Percentiles rank a stretch among this genome's conserved stretches.
Conservation (phyloP, 2,329 filamentous ascomycete genomes). For the Alternaria sp. region DNA sequence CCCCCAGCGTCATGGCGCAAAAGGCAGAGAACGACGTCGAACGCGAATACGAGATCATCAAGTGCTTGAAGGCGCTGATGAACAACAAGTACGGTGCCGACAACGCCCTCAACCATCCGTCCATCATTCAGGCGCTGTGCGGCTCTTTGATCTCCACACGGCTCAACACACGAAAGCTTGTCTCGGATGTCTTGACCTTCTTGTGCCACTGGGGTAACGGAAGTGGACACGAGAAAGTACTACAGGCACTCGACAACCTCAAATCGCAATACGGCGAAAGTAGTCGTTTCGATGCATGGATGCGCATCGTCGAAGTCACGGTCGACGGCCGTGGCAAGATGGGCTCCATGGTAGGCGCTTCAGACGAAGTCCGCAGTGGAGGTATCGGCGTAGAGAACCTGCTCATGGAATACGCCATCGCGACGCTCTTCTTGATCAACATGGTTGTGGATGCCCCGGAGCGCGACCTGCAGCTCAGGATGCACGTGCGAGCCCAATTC, state of each 20-base stretch:
- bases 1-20: conserved; percentile 58
- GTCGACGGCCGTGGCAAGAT: conserved; percentile 98
- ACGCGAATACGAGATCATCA: conserved; percentile 94
- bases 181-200: conserved; percentile 96
- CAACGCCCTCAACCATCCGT: conserved; percentile 87
- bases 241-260: conserved; percentile 90
- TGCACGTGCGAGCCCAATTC: conserved; percentile 95
- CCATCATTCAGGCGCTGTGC: conserved; percentile 85
- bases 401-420: conserved; percentile 97
- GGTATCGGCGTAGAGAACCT: conserved; percentile 99
- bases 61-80: conserved; percentile 96
- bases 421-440: conserved; percentile 93
- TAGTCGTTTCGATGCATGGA: conserved; percentile 96
- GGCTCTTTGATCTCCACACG: conserved; percentile 87
- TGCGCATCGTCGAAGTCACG: conserved; percentile 97
- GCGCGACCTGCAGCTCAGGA: conserved; percentile 84
- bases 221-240: conserved; percentile 88
- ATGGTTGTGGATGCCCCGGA: conserved; percentile 94
- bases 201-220: conserved; percentile 92
- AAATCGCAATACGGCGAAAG: conserved; percentile 89
- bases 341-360: conserved; percentile 95
- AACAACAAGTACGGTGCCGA: conserved; percentile 99
- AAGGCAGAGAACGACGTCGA: conserved; percentile 79
- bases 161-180: conserved; percentile 88
- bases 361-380: conserved; percentile 92